A percentile compares a stretch with the other conserved stretches of the same genome.
Evolutionary conservation across 257 asterid genomes (phyloP).

Genomic region (Thymus mandschuricus): DNA sequence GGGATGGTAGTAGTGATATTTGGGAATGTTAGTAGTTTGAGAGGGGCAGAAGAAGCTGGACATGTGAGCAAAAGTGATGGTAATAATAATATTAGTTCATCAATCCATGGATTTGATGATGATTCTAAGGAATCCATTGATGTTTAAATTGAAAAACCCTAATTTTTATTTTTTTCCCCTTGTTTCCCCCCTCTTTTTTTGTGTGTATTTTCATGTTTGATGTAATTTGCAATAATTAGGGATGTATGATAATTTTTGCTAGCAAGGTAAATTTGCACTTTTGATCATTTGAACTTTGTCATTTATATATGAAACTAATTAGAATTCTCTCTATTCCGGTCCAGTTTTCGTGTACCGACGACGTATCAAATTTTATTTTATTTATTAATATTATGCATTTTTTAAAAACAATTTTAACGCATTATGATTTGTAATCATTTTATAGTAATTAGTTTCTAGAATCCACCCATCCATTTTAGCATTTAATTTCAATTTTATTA

Average conservation of each 20-base stretch:
- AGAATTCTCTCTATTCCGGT: too few relatives aligned
- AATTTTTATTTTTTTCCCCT: constrained; percentile 27
- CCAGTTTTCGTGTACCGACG: too few relatives aligned
- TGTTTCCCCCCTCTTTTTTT: too few relatives aligned
- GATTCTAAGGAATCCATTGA: constrained; percentile 36
- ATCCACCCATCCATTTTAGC: too few relatives aligned
- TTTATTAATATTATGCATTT: too few relatives aligned
- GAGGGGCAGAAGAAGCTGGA: constrained; percentile 90
- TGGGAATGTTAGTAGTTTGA: constrained; percentile 74
- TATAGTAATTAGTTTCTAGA: too few relatives aligned
- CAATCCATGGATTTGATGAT: constrained; percentile 44
- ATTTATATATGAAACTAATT: too few relatives aligned
- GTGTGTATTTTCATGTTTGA: not conserved
- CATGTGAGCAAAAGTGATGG: constrained; percentile 50
- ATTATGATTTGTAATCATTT: too few relatives aligned
- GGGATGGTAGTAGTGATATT: constrained; percentile 68
- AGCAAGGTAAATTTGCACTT: not conserved
- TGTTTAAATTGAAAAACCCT: not conserved
- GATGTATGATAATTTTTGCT: constrained; percentile 16
- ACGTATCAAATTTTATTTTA: too few relatives aligned
- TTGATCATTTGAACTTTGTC: too few relatives aligned
- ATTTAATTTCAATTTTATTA: too few relatives aligned
- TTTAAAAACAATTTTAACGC: too few relatives aligned
- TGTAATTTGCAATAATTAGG: constrained; percentile 12
- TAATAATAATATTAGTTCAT: constrained; percentile 29